Evolutionary conservation across 495 filamentous ascomycete species (phyloP).

Genomic region (Cercophora scortea): DNA sequence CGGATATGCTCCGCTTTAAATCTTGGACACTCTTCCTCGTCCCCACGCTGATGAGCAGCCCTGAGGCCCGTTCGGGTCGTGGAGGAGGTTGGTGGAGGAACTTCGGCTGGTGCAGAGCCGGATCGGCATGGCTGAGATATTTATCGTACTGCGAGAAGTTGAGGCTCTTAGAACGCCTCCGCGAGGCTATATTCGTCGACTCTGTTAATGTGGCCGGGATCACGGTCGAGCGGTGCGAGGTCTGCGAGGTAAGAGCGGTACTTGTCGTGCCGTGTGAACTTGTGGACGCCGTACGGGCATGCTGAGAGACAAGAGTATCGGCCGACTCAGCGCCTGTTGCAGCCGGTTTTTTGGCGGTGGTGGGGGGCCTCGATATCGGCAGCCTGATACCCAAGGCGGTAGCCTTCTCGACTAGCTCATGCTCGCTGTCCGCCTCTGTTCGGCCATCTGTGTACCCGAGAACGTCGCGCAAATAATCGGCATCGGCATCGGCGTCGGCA

Average conservation of each 20-base stretch:
- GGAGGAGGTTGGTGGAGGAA: conserved; percentile 15
- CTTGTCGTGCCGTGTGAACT: conserved; percentile 9
- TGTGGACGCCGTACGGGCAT: conserved; percentile 13
- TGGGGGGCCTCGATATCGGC: conserved; percentile 5
- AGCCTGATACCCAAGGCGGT: conserved; percentile 34
- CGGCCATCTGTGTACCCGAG: conserved; percentile 25
- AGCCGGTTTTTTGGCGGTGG: conserved; percentile 3
- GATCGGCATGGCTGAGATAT: conserved; percentile 36
- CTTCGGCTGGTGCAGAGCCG: conserved; percentile 28
- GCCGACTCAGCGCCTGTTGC: conserved; percentile 27
- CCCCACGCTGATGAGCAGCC: conserved; percentile 23
- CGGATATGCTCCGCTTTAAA: conserved; percentile 33
- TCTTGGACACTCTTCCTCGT: conserved; percentile 33
- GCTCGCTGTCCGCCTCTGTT: conserved; percentile 33
- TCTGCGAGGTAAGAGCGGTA: conserved; percentile 6
- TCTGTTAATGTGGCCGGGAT: conserved; percentile 16
- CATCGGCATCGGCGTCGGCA: conserved; percentile 20
- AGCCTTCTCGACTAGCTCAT: conserved; percentile 30
- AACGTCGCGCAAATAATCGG: conserved; percentile 36
- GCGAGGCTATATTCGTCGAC: conserved; percentile 9
- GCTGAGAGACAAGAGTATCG: conserved; percentile 17
- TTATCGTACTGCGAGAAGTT: conserved; percentile 47
- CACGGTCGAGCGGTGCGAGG: conserved; percentile 10
- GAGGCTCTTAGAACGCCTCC: conserved; percentile 31
- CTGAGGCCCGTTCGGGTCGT: conserved; percentile 15